Conservation (phyloP, 768 basidiomycete species). For the Panellus pusillus region DNA sequence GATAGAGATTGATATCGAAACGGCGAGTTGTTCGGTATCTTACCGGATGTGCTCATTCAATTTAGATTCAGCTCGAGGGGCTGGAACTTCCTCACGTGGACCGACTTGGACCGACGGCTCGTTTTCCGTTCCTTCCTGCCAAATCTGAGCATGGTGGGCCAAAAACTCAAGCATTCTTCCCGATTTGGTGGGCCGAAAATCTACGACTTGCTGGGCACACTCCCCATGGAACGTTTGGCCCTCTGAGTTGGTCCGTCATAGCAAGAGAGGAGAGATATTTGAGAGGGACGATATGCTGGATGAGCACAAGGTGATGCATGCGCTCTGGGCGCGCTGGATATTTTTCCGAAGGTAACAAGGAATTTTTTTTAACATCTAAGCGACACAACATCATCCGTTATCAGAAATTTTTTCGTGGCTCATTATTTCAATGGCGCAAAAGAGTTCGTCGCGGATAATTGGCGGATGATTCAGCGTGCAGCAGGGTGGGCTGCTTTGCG, state of each 20-base stretch:
- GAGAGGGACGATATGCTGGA: slow-evolving; percentile 70
- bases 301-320: slow-evolving; percentile 76
- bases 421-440: slow-evolving; percentile 54
- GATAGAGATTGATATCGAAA: slow-evolving; percentile 28
- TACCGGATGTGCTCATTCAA: background rate
- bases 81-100: background rate
- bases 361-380: too few relatives aligned
- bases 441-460: slow-evolving; percentile 59
- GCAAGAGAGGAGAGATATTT: slow-evolving; percentile 74
- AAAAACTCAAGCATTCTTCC: slow-evolving; percentile 55
- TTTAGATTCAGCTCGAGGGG: background rate
- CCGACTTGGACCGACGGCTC: slow-evolving; percentile 46
- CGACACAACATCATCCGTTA: background rate
- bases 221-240: slow-evolving; percentile 63
- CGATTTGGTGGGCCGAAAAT: slow-evolving; percentile 65
- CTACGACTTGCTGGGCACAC: slow-evolving; percentile 61
- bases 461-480: slow-evolving; percentile 65
- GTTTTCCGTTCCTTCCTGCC: slow-evolving; percentile 51
- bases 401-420: slow-evolving; percentile 55
- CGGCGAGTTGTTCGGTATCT: slow-evolving; percentile 15
- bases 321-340: slow-evolving; percentile 23
- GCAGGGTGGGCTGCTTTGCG: slow-evolving; percentile 68
- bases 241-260: slow-evolving; percentile 66
- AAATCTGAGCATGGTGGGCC: slow-evolving; percentile 47
- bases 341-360: background rate